Evolutionary conservation across 768 basidiomycete species (phyloP), one percentile per base, ranked within the genome.

Genomic region (Leccinellum rugosiceps): DNA sequence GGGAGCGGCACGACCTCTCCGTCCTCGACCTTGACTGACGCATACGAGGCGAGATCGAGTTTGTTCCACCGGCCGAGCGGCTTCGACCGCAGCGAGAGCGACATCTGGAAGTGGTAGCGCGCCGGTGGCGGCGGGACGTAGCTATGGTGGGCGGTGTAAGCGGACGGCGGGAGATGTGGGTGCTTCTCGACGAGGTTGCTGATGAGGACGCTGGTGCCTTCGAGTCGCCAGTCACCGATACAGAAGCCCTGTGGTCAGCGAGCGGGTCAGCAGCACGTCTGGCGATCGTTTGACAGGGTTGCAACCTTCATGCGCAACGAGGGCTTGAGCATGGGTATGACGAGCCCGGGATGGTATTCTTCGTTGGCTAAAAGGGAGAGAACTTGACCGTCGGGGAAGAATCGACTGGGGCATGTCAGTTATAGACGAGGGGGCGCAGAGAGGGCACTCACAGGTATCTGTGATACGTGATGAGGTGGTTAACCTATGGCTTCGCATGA

Each of bases 391-490:
- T 91, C 83, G 0, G 92, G 86, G 63, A 88, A 88, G 76, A 96
- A 96, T 26, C 94, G 91, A 46, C 90, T 92, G 63, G 1, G 30
- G 54, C 13, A 49, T 13, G 49, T 68, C 38, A 61, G 41, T 3
- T 2, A 5, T 45, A 30, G 34, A 25, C 6, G 45, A 58, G 50
- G 26, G 21, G 34, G 30, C 30, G 26, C 5, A 23, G 30, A 46
- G 19, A 14, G 3, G n/a, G 7, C 8, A 63, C 87, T 72, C 62
- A 90, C 86, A 97, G 79, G 71, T 92, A 96, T 31, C 94, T 90
- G 66, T 95, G 91, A 71, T 96, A 97, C 6, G 92, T 95, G 65
- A 97, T 83, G 57, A 94, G 78, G 66, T 96, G 92, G 67, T 76
- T 90, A 58, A 91, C 78, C 91, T 92, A 65, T 23, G 56, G 7